Percentiles rank a stretch among this genome's conserved stretches.
Evolutionary conservation across 495 filamentous ascomycete species (phyloP).

Genomic region (Lophiotrema nucula): DNA sequence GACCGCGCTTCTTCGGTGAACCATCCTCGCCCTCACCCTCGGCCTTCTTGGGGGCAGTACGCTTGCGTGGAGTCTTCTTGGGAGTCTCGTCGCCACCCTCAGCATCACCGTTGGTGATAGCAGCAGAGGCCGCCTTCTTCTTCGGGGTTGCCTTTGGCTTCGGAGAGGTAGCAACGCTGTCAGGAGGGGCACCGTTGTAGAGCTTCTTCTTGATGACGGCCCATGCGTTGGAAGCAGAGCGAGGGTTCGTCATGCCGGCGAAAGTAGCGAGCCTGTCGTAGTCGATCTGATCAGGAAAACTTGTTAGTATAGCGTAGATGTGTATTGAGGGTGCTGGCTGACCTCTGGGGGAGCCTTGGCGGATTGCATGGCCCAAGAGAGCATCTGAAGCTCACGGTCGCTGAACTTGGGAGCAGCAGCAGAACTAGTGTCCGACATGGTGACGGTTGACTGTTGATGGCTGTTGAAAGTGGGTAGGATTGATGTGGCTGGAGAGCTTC

Average conservation of each 20-base stretch:
- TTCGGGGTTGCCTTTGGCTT: slow-evolving; percentile 12
- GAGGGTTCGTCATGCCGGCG: slow-evolving; percentile 43
- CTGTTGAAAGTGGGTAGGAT: no score
- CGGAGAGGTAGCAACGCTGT: background rate
- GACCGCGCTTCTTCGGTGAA: slow-evolving; percentile 28
- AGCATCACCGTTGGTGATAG: slow-evolving; percentile 6
- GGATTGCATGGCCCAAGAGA: slow-evolving; percentile 25
- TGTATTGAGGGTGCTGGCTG: background rate
- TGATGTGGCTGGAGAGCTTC: no score
- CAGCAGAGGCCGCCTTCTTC: slow-evolving; percentile 20
- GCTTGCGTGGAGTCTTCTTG: slow-evolving; percentile 28
- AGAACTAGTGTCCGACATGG: slow-evolving; percentile 20
- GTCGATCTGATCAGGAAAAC: slow-evolving; percentile 32
- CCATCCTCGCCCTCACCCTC: slow-evolving; percentile 14
- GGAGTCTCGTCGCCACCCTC: slow-evolving; percentile 1
- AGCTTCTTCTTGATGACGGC: slow-evolving; percentile 51
- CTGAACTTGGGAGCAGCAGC: slow-evolving; percentile 22
- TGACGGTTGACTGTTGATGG: no score
- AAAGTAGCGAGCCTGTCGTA: slow-evolving; percentile 35
- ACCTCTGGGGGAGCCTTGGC: slow-evolving; percentile 33
- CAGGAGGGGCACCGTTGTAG: background rate
- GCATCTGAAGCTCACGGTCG: slow-evolving; percentile 28
- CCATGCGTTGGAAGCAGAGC: slow-evolving; percentile 50
- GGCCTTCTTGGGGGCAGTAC: slow-evolving; percentile 24
- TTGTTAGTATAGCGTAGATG: background rate